Percentiles rank a stretch among this genome's conserved stretches.
Evolutionary conservation across 2,329 filamentous ascomycete genomes (phyloP).

Genomic region (Chlorencoelia australis): DNA sequence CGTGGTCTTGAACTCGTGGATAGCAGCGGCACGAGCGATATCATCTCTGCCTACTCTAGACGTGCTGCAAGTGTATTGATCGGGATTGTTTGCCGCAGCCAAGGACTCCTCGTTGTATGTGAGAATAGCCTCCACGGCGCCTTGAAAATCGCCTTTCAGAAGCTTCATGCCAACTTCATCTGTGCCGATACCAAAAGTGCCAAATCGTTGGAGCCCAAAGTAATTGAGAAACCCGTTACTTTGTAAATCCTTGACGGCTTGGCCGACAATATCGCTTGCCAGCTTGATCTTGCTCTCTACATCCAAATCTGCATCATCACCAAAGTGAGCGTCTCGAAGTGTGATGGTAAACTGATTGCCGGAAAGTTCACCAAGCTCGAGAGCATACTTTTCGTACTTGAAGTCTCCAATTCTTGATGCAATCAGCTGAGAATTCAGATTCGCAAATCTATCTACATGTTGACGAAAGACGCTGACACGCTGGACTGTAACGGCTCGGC

Average conservation of each 20-base stretch:
- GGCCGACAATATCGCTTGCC: slow-evolving; percentile 40
- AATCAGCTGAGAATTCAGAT: slow-evolving; percentile 49
- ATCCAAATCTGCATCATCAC: slow-evolving; percentile 32
- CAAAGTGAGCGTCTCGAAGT: slow-evolving; percentile 70
- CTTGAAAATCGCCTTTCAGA: slow-evolving; percentile 69
- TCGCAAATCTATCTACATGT: slow-evolving; percentile 51
- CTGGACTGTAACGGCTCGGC: slow-evolving; percentile 59
- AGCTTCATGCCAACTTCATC: slow-evolving; percentile 79
- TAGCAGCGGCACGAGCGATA: slow-evolving; percentile 64
- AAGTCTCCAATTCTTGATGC: slow-evolving; percentile 69
- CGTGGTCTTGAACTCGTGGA: slow-evolving; percentile 60
- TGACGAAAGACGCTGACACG: slow-evolving; percentile 51
- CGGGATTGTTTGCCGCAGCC: slow-evolving; percentile 39
- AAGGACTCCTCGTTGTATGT: slow-evolving; percentile 58
- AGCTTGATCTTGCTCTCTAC: slow-evolving; percentile 38
- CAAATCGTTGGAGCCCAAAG: slow-evolving; percentile 94
- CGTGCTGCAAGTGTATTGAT: slow-evolving; percentile 26
- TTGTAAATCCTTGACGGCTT: slow-evolving; percentile 56
- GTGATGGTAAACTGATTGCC: slow-evolving; percentile 94
- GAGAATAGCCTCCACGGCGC: slow-evolving; percentile 68
- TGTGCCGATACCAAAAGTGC: slow-evolving; percentile 76
- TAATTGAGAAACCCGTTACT: slow-evolving; percentile 90
- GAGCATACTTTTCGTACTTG: slow-evolving; percentile 57
- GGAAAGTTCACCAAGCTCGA: slow-evolving; percentile 72
- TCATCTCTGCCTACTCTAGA: slow-evolving; percentile 63